Percentiles rank a stretch among this genome's conserved stretches.
Evolutionary conservation across 345 rosid genomes (phyloP).

Genomic region (Orychophragmus violaceus): DNA sequence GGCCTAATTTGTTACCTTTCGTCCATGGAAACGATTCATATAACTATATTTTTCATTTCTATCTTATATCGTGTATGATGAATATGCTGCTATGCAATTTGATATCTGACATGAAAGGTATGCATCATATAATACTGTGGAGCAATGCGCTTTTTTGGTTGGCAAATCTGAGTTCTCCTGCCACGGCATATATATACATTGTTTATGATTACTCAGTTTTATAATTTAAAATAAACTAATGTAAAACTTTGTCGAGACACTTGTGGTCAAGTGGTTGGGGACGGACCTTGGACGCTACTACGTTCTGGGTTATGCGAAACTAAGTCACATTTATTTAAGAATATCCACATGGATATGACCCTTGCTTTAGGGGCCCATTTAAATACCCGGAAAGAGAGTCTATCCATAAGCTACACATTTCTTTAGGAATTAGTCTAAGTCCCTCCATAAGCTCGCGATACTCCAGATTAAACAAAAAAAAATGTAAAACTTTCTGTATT

Average conservation of each 20-base stretch:
- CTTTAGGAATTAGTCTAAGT: too few relatives aligned
- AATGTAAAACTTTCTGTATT: background rate
- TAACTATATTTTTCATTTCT: background rate
- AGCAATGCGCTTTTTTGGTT: conserved; percentile 13
- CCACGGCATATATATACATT: background rate
- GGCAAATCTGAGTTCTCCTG: conserved; percentile 3
- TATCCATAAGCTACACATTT: too few relatives aligned
- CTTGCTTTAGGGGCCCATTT: too few relatives aligned
- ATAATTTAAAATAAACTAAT: background rate
- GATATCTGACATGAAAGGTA: background rate
- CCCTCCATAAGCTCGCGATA: too few relatives aligned
- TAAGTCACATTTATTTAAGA: too few relatives aligned
- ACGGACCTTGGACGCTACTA: too few relatives aligned
- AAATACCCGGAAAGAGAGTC: too few relatives aligned
- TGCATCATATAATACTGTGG: background rate
- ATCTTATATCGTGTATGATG: background rate
- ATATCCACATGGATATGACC: too few relatives aligned
- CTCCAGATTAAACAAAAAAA: too few relatives aligned
- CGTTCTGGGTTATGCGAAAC: too few relatives aligned
- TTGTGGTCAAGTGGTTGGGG: too few relatives aligned
- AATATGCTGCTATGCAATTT: background rate
- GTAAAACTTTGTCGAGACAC: background rate
- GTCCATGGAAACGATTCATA: background rate
- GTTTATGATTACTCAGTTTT: conserved; percentile 6
- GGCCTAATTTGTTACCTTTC: background rate